Evolutionary conservation across 495 filamentous ascomycete genomes (phyloP), one percentile per base, ranked within the genome.

Genomic region (Bacidia rubella): DNA sequence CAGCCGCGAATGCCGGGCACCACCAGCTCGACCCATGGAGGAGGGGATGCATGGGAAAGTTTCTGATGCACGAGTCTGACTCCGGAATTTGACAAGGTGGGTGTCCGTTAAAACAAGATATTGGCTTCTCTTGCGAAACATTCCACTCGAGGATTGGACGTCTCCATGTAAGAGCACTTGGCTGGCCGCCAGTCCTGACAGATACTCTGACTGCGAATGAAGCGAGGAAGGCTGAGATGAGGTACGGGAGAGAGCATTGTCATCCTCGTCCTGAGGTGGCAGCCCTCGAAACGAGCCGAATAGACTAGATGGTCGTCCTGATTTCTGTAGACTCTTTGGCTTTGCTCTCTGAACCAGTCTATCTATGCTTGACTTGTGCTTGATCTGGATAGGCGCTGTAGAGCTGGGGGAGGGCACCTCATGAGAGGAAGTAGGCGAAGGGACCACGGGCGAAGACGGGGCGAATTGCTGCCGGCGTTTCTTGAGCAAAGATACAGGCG

Each of bases 101-200:
- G 79, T 79, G 44, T 90, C 81, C 10, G 90, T 96, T 32, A 96
- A 74, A n/a, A 95, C 92, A 26, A 96, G 69, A 57, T 87, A 96
- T 55, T 93, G 87, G 60, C 79, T 85, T 68, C 86, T 90, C 63
- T 86, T 84, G 63, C 86, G 77, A 64, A 95, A 80, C 66, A 94
- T 76, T 41, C 84, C 79, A 24, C 81, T 78, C 29, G 85, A 86
- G 1, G 83, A 82, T 66, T 94, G 87, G 22, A 93, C 75, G 56
- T 87, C 80, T 2, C 87, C 87, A 65, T 83, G 77, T 53, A 85
- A 77, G 15, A 82, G 59, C 27, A 83, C 75, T 47, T 44, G 50
- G 41, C 41, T 54, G 27, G 23, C 43, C 24, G 38, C 46, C 21
- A 50, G 23, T n/a, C 24, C 49, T 15, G 22, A 70, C 66, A 69